Base-by-base conservation (phyloP, 148 eudicot species). In the Rhododendron mucronatum region DNA sequence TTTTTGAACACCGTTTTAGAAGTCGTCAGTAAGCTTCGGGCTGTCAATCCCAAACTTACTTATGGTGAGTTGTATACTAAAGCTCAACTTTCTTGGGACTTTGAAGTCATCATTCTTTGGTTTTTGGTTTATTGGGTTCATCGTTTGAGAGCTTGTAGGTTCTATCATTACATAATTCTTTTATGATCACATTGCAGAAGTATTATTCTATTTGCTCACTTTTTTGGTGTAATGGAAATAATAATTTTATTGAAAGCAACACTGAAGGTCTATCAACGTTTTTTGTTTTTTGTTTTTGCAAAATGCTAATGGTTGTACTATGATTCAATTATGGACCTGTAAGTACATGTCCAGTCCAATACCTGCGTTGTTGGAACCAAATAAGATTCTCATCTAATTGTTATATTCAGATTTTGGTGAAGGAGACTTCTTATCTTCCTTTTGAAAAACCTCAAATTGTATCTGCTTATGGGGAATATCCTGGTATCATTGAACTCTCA, bases 31-130 rank as follows among this genome's bases (percentile, higher is more conserved):
- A 95, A 97, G 88, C 93, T 97, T 71, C 98, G 98, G 47, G 91
- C 95, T 20, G 90, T 95, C 86, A 97, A 97, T 89, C 99, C 99
- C 59, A 88, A 89, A 87, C 99, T 97, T 90, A 84, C 90, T 45
- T 97, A 93, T 90, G 99, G 99, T 97, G 87, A 88, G 96, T 85
- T 65, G 69, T 50, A 67, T 63, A 41, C 39, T 47, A 65, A 83
- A 30, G 35, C 44, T 82, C 53, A 37, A 76, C 16, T 44, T 77
- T 35, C 80, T 73, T 51, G 80, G 28, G 65, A 50, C 12, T 80
- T 1, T 47, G 30, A 82, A 82, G 33, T 61, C 50, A 39, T 82
- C 12, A 10, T 20, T 23, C 39, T 82, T 39, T 82, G 23, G 48
- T 55, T 47, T 47, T 81, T 41, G 51, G 59, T 44, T 83, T 67